Percentiles rank a stretch among this genome's conserved stretches.
phyloP scores from a whole-genome alignment of 75 land plant genomes.

The Pinus albicaulis region DNA sequence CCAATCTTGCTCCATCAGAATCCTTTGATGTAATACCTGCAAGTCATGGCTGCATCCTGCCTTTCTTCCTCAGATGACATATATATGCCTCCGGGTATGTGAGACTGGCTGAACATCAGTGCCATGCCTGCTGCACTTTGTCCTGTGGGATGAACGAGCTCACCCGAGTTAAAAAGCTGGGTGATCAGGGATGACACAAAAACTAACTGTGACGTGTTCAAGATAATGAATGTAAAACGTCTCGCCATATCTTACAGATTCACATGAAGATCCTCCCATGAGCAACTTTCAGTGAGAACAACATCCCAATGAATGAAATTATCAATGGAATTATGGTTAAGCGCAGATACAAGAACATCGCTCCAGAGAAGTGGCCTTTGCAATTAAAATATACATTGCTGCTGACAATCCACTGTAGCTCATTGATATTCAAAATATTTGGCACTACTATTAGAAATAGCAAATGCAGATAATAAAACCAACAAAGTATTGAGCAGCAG shows the following conservation, averaged over 20 bases:
- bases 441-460: slow-evolving; percentile 46
- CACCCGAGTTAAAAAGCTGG: slow-evolving; percentile 10
- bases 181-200: slow-evolving; percentile 10
- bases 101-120: background rate
- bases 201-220: slow-evolving; percentile 15
- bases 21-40: background rate
- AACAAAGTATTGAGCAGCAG: slow-evolving; percentile 66
- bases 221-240: slow-evolving; percentile 18
- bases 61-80: background rate
- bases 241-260: background rate
- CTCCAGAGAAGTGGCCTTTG: slow-evolving; percentile 18
- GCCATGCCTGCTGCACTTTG: background rate
- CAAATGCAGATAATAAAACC: slow-evolving; percentile 52
- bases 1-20: background rate
- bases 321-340: slow-evolving; percentile 48
- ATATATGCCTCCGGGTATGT: background rate
- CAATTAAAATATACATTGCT: slow-evolving; percentile 44
- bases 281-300: slow-evolving; percentile 5
- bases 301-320: slow-evolving; percentile 18
- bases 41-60: background rate
- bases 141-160: slow-evolving; percentile 12
- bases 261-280: background rate
- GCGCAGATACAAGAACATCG: slow-evolving; percentile 37
- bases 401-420: slow-evolving; percentile 61
- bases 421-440: slow-evolving; percentile 37